phyloP scores from a whole-genome alignment of 345 rosid genomes.

The Moricandia moricandioides region DNA sequence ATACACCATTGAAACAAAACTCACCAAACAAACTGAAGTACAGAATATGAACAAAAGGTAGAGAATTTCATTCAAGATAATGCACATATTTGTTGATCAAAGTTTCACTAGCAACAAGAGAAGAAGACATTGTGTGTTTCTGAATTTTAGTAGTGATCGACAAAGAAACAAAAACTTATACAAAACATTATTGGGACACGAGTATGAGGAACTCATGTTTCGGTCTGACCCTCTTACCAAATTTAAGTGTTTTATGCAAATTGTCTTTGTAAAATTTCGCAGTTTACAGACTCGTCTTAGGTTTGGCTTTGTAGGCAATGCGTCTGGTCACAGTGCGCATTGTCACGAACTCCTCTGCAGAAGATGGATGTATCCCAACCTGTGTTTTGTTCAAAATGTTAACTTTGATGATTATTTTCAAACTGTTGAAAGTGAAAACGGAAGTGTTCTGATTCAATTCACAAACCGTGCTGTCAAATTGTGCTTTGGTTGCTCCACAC shows the following conservation, averaged over 20 bases:
- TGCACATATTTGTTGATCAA: background rate
- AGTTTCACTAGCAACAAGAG: background rate
- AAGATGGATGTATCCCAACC: slow-evolving; percentile 96
- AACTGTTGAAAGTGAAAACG: background rate
- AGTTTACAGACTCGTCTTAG: slow-evolving; percentile 59
- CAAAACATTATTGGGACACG: slow-evolving; percentile 13
- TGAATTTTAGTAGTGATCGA: background rate
- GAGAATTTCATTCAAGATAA: background rate
- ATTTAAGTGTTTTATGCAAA: background rate
- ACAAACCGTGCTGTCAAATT: slow-evolving; percentile 90
- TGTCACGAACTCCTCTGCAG: slow-evolving; percentile 95
- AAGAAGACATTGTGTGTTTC: background rate
- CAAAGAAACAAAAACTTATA: background rate
- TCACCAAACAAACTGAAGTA: background rate
- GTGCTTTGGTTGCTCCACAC: slow-evolving; percentile 96
- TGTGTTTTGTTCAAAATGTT: slow-evolving; percentile 32
- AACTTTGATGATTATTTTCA: background rate
- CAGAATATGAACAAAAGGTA: background rate
- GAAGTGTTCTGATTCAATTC: background rate
- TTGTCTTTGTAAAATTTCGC: background rate
- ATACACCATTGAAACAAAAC: background rate
- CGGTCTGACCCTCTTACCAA: slow-evolving; percentile 17
- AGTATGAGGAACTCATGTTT: slow-evolving; percentile 6
- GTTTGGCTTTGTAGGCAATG: slow-evolving; percentile 44
- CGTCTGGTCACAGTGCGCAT: slow-evolving; percentile 84